Conservation (phyloP, 306 rosid species). For the Mimosa bimucronata region DNA sequence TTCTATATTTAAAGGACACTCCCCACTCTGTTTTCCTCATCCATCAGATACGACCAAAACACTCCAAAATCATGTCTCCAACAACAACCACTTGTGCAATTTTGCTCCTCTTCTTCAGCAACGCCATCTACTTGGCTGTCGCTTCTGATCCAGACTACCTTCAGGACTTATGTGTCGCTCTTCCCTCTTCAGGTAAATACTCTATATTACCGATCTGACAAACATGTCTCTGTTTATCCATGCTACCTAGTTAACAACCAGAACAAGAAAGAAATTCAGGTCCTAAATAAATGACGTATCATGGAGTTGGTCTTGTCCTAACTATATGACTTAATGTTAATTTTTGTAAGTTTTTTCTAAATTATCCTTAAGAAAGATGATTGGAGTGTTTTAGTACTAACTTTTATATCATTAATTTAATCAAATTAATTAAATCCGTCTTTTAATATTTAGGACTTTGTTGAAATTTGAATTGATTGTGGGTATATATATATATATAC, state of each 20-base stretch:
- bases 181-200: conserved; percentile 38
- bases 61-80: conserved; percentile 19
- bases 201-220: not conserved
- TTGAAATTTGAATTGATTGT: too few relatives aligned
- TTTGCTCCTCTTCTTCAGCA: conserved; percentile 21
- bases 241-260: not conserved
- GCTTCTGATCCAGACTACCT: conserved; percentile 37
- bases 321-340: too few relatives aligned
- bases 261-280: not conserved
- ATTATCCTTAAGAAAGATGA: too few relatives aligned
- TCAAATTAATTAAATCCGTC: too few relatives aligned
- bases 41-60: not conserved
- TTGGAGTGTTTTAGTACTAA: too few relatives aligned
- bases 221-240: not conserved
- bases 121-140: conserved; percentile 19
- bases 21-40: not conserved
- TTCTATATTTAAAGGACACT: not conserved
- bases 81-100: not conserved
- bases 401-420: too few relatives aligned
- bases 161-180: conserved; percentile 40
- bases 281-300: too few relatives aligned
- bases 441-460: too few relatives aligned
- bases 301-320: too few relatives aligned
- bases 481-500: too few relatives aligned
- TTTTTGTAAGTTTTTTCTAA: too few relatives aligned